A percentile compares a stretch with the other conserved stretches of the same genome.
phyloP scores from a whole-genome alignment of 2,329 filamentous ascomycete species.

The Hypoxylon sp. region DNA sequence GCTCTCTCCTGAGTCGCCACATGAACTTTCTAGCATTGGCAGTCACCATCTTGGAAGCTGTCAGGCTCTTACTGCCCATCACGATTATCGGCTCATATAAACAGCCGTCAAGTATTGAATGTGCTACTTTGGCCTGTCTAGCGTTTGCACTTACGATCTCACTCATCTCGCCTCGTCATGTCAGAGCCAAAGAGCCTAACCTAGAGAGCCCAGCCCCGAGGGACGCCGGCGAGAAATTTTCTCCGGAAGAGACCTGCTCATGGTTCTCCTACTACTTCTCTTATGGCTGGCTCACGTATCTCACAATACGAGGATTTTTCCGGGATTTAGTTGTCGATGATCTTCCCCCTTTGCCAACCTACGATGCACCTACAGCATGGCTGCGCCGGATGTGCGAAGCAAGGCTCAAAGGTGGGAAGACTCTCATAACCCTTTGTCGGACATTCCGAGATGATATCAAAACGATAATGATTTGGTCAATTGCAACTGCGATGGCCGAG shows the following conservation, averaged over 20 bases:
- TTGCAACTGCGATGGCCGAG: conserved; percentile 37
- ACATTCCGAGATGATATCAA: conserved; percentile 50
- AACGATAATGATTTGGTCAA: conserved; percentile 51
- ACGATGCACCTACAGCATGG: conserved; percentile 52
- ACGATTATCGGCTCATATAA: conserved; percentile 47
- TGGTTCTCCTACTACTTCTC: conserved; percentile 54
- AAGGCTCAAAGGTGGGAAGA: conserved; percentile 51
- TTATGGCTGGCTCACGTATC: conserved; percentile 55
- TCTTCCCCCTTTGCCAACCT: conserved; percentile 53
- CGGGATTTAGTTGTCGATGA: conserved; percentile 54
- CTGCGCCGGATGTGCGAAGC: conserved; percentile 48
- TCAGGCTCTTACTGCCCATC: conserved; percentile 48
- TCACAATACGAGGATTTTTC: conserved; percentile 52
- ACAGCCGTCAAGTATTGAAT: conserved; percentile 41
- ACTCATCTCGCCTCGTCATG: conserved; percentile 34
- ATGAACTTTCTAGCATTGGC: conserved; percentile 47
- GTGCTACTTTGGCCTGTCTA: conserved; percentile 37
- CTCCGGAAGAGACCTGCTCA: conserved; percentile 54
- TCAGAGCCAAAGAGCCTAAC: conserved; percentile 33
- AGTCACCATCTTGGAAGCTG: conserved; percentile 44
- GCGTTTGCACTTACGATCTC: conserved; percentile 25
- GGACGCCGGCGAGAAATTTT: conserved; percentile 29
- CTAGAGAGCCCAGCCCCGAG: conserved; percentile 38
- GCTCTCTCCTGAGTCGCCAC: conserved; percentile 46
- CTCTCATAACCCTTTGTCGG: conserved; percentile 48